Conservation (phyloP, 768 basidiomycete species). For the Tephrocybe rancida region DNA sequence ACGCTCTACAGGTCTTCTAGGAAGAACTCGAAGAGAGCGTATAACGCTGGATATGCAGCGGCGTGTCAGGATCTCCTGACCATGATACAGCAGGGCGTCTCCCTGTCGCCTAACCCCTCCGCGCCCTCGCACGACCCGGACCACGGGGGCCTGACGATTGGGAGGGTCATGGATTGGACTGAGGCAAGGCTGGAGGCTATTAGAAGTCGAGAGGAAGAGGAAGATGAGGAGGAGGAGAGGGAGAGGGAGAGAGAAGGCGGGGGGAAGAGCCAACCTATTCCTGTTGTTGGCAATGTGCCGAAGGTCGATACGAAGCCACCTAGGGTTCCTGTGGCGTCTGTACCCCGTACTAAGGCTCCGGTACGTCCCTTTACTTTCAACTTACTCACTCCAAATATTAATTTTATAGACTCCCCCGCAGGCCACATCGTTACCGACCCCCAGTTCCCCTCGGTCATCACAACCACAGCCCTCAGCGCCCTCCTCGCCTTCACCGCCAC, state of each 20-base stretch:
- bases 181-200: slow-evolving; percentile 82
- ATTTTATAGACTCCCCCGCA: slow-evolving; percentile 15
- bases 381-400: too few relatives aligned
- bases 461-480: slow-evolving; percentile 28
- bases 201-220: slow-evolving; percentile 77
- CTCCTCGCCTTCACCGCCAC: slow-evolving; percentile 37
- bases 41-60: slow-evolving; percentile 78
- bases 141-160: slow-evolving; percentile 70
- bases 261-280: slow-evolving; percentile 21
- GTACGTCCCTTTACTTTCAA: too few relatives aligned
- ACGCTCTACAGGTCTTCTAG: slow-evolving; percentile 82
- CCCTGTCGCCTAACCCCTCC: slow-evolving; percentile 46
- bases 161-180: slow-evolving; percentile 82
- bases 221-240: slow-evolving; percentile 78
- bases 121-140: slow-evolving; percentile 48
- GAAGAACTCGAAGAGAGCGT: slow-evolving; percentile 76
- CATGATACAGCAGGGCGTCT: slow-evolving; percentile 85
- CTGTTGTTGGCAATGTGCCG: slow-evolving; percentile 18
- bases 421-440: slow-evolving; percentile 30
- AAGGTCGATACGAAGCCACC: slow-evolving; percentile 21
- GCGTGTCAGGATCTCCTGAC: slow-evolving; percentile 80
- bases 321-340: slow-evolving; percentile 6
- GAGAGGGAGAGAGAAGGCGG: slow-evolving; percentile 55
- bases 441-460: slow-evolving; percentile 26
- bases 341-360: slow-evolving; percentile 22